These are phyloP conservation scores for Scutellaria minor DNA, from an alignment of 257 asterid genomes.

Conservation along the genomic window DNA sequence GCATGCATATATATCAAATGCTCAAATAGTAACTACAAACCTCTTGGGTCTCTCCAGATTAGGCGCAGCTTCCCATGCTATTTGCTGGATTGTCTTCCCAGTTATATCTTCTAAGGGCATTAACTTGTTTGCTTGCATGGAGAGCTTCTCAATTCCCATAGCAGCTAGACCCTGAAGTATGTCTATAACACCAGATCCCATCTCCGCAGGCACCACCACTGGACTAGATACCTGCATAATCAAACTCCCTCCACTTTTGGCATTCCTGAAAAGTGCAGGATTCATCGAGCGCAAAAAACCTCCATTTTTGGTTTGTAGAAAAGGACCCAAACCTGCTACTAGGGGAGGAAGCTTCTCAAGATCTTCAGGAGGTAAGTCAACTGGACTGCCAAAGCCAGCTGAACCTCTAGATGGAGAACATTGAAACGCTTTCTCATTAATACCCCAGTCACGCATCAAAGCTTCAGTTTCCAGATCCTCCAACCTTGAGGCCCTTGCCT, in stretches of 20 bases:
- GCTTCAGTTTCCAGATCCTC: conserved; percentile 88
- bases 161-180: conserved; percentile 81
- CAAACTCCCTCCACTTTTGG: conserved; percentile 74
- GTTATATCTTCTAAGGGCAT: conserved; percentile 94
- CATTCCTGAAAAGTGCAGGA: conserved; percentile 69
- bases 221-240: conserved; percentile 93
- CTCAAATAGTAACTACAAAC: conserved; percentile 46
- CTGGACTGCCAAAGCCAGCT: conserved; percentile 61
- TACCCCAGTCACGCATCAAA: conserved; percentile 84
- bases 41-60: conserved; percentile 68
- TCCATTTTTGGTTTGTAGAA: conserved; percentile 75
- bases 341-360: conserved; percentile 67
- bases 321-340: conserved; percentile 81
- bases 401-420: conserved; percentile 63
- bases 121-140: conserved; percentile 88
- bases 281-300: conserved; percentile 91
- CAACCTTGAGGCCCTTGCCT: conserved; percentile 59
- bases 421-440: conserved; percentile 73
- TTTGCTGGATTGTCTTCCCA: conserved; percentile 81
- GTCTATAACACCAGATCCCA: conserved; percentile 88
- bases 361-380: conserved; percentile 56
- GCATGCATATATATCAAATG: background rate
- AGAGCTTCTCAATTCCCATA: conserved; percentile 87
- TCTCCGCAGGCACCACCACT: conserved; percentile 94
- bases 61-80: conserved; percentile 71